Percentiles rank a stretch among this genome's conserved stretches.
These are phyloP conservation scores for Lactarius sanguifluus DNA, from an alignment of 768 basidiomycete genomes.

Conservation along the genomic window DNA sequence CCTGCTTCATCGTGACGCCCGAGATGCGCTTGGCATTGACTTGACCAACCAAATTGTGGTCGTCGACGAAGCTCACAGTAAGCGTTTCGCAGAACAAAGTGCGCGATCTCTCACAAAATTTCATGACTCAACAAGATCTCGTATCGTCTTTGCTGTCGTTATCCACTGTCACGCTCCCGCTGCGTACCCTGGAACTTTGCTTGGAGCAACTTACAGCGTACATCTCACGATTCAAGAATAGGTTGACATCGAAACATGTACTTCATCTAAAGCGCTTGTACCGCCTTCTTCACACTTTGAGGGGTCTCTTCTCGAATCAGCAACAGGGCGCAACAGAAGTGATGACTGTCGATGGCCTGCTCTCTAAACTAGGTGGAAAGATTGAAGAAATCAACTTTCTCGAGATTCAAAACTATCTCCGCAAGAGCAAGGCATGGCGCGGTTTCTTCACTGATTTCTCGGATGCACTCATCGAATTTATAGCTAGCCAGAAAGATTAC, in stretches of 20 bases:
- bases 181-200: constrained; percentile 56
- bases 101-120: constrained; percentile 5
- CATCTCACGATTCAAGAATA: constrained; percentile 71
- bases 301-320: constrained; percentile 59
- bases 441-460: background rate
- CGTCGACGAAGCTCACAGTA: constrained; percentile 97
- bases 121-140: constrained; percentile 53
- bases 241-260: constrained; percentile 68
- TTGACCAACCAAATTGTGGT: constrained; percentile 82
- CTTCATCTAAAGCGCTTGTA: constrained; percentile 81
- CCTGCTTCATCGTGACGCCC: constrained; percentile 74
- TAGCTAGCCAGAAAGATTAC: constrained; percentile 79
- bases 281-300: constrained; percentile 67
- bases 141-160: constrained; percentile 88
- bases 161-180: constrained; percentile 68
- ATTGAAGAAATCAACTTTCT: constrained; percentile 77
- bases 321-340: constrained; percentile 52
- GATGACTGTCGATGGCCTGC: constrained; percentile 64
- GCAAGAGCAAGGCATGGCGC: constrained; percentile 72
- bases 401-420: constrained; percentile 79
- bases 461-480: background rate
- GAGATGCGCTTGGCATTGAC: constrained; percentile 86
- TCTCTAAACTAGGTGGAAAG: constrained; percentile 63
- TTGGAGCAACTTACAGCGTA: constrained; percentile 77
- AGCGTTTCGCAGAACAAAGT: constrained; percentile 34